Evolutionary conservation across 441 rosid species (phyloP), one percentile per base, ranked within the genome.

Genomic region (Iberis amara): DNA sequence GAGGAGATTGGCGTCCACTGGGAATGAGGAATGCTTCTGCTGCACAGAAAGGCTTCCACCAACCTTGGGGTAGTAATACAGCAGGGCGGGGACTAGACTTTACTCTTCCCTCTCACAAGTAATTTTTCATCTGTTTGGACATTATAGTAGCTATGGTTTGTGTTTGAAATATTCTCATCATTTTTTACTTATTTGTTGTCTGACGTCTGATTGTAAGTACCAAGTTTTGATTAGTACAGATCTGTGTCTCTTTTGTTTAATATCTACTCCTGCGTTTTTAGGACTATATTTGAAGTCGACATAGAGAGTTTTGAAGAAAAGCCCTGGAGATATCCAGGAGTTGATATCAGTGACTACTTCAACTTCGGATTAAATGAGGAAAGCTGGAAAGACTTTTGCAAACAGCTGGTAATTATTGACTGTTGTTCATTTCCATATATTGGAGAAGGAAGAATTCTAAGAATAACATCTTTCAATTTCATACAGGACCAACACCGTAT

Each of bases 81-180:
- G 69, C 85, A 1, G 96, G 99, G 8, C 80, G 95, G 47, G 91
- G 82, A 46, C 73, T 77, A 63, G 99, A 92, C 31, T 92, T 92
- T 63, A 88, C 96, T 2, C 95, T 89, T 73, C 99, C 99, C 68
- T 82, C 97, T 47, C 97, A 92, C 89, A 92, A 84, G 99, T 92
- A 81, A 77, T 33, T 14, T 61, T 64, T 37, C n/a, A 7, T 62
- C 61, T 36, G 57, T 62, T 64, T 11, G 11, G 46, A 43, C 24
- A 24, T 45, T 15, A 28, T 32, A 51, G 15, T 37, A 50, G 40
- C 42, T 11, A 18, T 49, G 18, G 26, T 44, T 26, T 39, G 41
- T 48, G 62, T 18, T 18, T 18, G 21, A 18, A 18, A 36, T 56
- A 41, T 47, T 39, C 39, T n/a, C 28, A 52, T 33, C 59, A 11